These are phyloP conservation scores for Scedosporium boydii DNA, from an alignment of 2,329 filamentous ascomycete species.

Conservation along the genomic window DNA sequence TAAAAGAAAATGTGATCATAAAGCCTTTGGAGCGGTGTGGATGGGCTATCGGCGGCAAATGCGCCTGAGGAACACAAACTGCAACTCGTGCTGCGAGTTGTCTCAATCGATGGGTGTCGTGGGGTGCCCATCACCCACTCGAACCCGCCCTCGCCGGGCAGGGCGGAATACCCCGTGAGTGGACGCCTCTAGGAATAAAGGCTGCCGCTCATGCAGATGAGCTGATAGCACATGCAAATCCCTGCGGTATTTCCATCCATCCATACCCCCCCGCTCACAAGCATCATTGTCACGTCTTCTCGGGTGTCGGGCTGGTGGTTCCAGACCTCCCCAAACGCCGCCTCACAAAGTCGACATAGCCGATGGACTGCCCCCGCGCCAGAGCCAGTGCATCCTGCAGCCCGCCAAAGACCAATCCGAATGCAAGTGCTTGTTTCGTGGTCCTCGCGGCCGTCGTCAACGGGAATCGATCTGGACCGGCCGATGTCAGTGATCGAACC, in stretches of 20 bases:
- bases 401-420: slow-evolving; percentile 72
- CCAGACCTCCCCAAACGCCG: neutral
- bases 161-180: too few species aligned
- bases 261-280: neutral
- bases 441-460: slow-evolving; percentile 67
- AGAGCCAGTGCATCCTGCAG: slow-evolving; percentile 67
- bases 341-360: slow-evolving; percentile 51
- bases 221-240: too few species aligned
- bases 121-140: neutral
- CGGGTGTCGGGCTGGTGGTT: neutral
- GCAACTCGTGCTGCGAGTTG: neutral
- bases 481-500: neutral
- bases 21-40: too few species aligned
- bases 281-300: neutral
- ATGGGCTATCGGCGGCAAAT: too few species aligned
- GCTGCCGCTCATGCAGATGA: too few species aligned
- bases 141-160: neutral
- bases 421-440: slow-evolving; percentile 67
- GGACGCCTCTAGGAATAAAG: too few species aligned
- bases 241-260: too few species aligned
- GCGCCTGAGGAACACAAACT: too few species aligned
- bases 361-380: slow-evolving; percentile 60
- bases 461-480: slow-evolving; percentile 61
- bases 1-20: too few species aligned
- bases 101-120: neutral